phyloP scores from a whole-genome alignment of 2,329 filamentous ascomycete species.

The Elsinoe arachidis region DNA sequence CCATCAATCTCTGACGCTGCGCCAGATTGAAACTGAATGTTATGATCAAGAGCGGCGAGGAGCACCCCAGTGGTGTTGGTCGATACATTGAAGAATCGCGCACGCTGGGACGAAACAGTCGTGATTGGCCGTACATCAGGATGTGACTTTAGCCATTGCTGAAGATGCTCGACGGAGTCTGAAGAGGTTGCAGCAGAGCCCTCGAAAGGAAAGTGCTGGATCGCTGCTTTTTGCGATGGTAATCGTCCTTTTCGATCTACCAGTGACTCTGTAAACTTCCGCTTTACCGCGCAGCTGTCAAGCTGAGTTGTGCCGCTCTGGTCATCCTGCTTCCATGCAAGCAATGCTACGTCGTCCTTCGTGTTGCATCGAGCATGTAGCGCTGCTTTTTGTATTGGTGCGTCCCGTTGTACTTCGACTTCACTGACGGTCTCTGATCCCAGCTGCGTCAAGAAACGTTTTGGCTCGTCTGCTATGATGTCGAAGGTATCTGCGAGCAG shows the following conservation, averaged over 20 bases:
- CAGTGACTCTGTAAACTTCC: slow-evolving; percentile 34
- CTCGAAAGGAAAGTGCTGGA: slow-evolving; percentile 19
- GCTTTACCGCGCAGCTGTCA: slow-evolving; percentile 28
- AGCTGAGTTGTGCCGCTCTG: slow-evolving; percentile 20
- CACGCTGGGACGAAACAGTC: slow-evolving; percentile 37
- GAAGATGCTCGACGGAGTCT: slow-evolving; percentile 24
- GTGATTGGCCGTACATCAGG: slow-evolving; percentile 39
- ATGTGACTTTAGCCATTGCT: slow-evolving; percentile 38
- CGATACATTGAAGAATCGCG: slow-evolving; percentile 40
- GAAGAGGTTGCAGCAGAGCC: slow-evolving; percentile 18
- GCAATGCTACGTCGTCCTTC: slow-evolving; percentile 23
- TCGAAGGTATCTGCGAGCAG: slow-evolving; percentile 13
- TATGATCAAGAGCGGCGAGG: slow-evolving; percentile 42
- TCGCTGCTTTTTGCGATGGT: slow-evolving; percentile 17
- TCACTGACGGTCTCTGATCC: slow-evolving; percentile 28
- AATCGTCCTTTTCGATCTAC: slow-evolving; percentile 26
- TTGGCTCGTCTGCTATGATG: slow-evolving; percentile 16
- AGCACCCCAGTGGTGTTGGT: slow-evolving; percentile 35
- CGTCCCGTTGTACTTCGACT: slow-evolving; percentile 23
- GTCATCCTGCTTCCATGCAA: slow-evolving; percentile 18
- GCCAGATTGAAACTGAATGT: slow-evolving; percentile 32
- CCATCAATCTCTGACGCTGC: slow-evolving; percentile 12
- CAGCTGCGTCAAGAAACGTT: slow-evolving; percentile 14
- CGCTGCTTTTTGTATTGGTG: slow-evolving; percentile 23
- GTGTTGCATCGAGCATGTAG: slow-evolving; percentile 23